Conservation (phyloP, 176 grass and related monocot genomes). For the Paspalum notatum region DNA sequence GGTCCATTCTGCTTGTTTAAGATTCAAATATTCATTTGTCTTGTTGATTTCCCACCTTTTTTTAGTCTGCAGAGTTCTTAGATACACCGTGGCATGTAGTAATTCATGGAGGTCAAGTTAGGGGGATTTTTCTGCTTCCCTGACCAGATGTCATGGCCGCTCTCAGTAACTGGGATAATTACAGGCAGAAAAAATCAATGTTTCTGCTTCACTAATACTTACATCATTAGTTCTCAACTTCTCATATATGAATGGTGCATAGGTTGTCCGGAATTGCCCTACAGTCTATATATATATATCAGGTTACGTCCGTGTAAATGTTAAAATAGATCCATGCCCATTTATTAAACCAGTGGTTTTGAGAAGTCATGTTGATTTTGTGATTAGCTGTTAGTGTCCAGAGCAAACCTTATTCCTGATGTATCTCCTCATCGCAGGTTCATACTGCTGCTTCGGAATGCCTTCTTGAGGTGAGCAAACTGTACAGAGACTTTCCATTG, state of each 20-base stretch:
- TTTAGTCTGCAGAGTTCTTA: background rate
- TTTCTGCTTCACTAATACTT: background rate
- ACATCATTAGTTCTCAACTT: background rate
- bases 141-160: background rate
- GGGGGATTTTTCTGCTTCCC: background rate
- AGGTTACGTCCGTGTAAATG: background rate
- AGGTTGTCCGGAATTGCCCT: background rate
- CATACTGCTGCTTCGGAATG: slow-evolving; percentile 86
- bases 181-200: background rate
- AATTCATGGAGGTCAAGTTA: background rate
- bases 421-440: slow-evolving; percentile 53
- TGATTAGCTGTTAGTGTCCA: background rate
- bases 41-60: background rate
- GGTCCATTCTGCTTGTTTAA: background rate
- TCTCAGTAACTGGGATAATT: background rate
- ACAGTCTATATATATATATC: background rate
- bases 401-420: slow-evolving; percentile 23
- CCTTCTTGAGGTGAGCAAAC: slow-evolving; percentile 73
- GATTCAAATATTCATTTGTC: background rate
- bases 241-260: slow-evolving; percentile 3
- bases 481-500: slow-evolving; percentile 77
- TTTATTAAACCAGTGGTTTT: background rate
- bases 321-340: background rate
- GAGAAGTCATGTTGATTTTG: slow-evolving; percentile 2
- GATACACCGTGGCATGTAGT: background rate